Conservation (phyloP, 2,329 filamentous ascomycete species). For the Cladorrhinum sp. region DNA sequence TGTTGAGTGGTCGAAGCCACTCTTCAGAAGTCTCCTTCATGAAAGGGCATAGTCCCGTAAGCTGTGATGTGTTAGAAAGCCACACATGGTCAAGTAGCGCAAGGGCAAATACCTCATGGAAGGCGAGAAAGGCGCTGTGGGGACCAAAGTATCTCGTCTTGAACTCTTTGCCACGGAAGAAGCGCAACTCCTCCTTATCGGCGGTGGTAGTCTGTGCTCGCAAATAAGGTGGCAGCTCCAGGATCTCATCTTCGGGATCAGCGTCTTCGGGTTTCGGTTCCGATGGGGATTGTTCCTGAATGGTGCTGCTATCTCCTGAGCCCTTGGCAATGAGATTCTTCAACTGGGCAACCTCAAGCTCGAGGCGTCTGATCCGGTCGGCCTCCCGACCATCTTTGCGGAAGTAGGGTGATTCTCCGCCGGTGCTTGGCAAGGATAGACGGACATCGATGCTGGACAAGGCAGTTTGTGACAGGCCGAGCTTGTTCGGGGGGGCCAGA, state of each 20-base stretch:
- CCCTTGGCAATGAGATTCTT: constrained; percentile 50
- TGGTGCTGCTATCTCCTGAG: constrained; percentile 49
- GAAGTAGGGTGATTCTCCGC: constrained; percentile 33
- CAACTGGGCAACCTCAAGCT: constrained; percentile 57
- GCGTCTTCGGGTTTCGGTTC: constrained; percentile 18
- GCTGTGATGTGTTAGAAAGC: constrained; percentile 27
- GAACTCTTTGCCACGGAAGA: constrained; percentile 58
- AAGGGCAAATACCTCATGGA: constrained; percentile 45
- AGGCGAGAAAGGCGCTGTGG: constrained; percentile 59
- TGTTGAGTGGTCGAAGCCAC: constrained; percentile 57
- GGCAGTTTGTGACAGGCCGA: constrained; percentile 43
- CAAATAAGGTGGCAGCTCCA: constrained; percentile 32
- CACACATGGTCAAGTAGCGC: background rate
- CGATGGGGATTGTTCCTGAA: constrained; percentile 34
- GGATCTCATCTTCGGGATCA: constrained; percentile 22
- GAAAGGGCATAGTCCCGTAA: constrained; percentile 56
- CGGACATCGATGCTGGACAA: constrained; percentile 44
- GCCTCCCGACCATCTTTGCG: constrained; percentile 47
- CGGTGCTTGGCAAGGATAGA: constrained; percentile 42
- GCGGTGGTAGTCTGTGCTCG: constrained; percentile 34
- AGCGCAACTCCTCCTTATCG: constrained; percentile 53
- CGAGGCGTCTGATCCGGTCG: constrained; percentile 57
- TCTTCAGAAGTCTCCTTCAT: constrained; percentile 62
- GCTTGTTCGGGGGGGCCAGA: constrained; percentile 40
- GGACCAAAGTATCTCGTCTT: constrained; percentile 59